Evolutionary conservation across 805 yeast species (phyloP), one percentile per base, ranked within the genome.

Genomic region (Candida ipomoeae): DNA sequence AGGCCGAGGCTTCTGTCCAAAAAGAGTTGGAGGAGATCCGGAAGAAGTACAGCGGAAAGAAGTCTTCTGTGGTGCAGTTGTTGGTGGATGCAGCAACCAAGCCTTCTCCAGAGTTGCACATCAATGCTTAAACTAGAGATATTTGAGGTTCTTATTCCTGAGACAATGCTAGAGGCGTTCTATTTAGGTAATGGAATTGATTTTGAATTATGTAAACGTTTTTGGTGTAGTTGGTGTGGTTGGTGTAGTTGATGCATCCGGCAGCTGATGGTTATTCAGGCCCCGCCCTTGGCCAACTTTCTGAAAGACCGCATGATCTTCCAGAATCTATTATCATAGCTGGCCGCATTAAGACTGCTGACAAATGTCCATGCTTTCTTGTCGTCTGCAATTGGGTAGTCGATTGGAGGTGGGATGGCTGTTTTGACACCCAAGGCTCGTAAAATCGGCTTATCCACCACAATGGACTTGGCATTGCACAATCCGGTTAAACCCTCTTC

Each of bases 401-500:
- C 98, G 45, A 94, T 71, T 1, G 92, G 89, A 36, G 82, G 81
- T 2, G 99, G 99, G 37, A 94, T 90, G 44, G 81, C 76, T 1
- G 96, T 87, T 6, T 90, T 82, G 13, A 94, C 75, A 4, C 78
- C 77, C 14, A 73, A 53, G 37, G 66, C 59, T 49, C 78, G 56
- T 57, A 89, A 81, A 21, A 92, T 83, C 42, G 85, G 79, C 55
- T 81, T 83, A 70, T 94, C 98, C 73, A 80, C 86, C 53, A 96
- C 90, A 3, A 94, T 81, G 40, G 95, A 83, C 64, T 94, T 94
- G 48, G 89, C 87, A 50, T 83, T 77, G 66, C 98, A 92, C 41
- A 94, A 73, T 0, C 97, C 97, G 38, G 89, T 81, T 40, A 94
- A 75, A 1, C 99, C 99, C 74, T 94, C 99, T 64, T 86, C 96